Conservation (phyloP, 106 monocot species). For the Dioscorea alata region DNA sequence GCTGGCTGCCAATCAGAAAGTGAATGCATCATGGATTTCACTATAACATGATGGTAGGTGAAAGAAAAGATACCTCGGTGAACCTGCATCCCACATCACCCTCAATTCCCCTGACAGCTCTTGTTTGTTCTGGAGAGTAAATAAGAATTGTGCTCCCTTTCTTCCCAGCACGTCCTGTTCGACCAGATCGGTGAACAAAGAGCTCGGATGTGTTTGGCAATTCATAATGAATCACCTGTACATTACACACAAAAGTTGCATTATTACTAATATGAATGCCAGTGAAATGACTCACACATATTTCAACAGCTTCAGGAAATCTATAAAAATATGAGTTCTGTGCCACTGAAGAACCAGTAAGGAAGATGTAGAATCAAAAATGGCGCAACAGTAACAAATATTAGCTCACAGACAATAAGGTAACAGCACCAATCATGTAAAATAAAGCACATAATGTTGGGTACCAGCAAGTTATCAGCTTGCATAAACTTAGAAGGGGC, state of each 20-base stretch:
- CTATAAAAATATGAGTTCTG: background rate
- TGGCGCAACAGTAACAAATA: background rate
- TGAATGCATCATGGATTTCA: too few relatives aligned
- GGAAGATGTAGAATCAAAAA: background rate
- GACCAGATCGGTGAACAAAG: slow-evolving; percentile 92
- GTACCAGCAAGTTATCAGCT: too few relatives aligned
- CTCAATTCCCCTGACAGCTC: slow-evolving; percentile 71
- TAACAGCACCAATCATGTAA: background rate
- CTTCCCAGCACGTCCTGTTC: slow-evolving; percentile 96
- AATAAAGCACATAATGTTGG: background rate
- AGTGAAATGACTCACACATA: background rate
- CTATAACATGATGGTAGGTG: background rate
- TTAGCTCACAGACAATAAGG: background rate
- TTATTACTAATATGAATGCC: background rate
- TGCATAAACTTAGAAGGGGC: too few relatives aligned
- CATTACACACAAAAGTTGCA: background rate
- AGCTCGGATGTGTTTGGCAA: slow-evolving; percentile 79
- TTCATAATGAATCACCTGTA: slow-evolving; percentile 91
- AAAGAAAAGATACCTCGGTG: slow-evolving; percentile 47
- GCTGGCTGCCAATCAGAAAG: too few relatives aligned
- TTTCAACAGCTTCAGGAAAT: too few relatives aligned
- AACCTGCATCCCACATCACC: slow-evolving; percentile 77
- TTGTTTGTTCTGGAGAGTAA: slow-evolving; percentile 52
- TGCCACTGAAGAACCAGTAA: background rate
- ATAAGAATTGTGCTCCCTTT: slow-evolving; percentile 88